phyloP scores from a whole-genome alignment of 2,329 filamentous ascomycete species.

The Chaetothyriales sp. region DNA sequence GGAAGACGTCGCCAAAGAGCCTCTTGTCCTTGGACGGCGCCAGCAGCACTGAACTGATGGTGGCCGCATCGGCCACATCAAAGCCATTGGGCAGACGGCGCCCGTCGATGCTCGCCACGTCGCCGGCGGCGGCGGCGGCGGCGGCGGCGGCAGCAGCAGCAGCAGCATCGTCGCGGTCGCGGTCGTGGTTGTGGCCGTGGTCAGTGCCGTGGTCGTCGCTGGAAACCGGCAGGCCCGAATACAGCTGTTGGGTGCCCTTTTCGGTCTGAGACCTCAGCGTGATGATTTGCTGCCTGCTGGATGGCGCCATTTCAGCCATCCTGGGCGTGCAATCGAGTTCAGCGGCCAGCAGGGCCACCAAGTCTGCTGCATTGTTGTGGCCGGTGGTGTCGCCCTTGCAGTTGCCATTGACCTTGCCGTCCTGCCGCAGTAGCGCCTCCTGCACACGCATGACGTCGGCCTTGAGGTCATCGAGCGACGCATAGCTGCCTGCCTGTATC shows the following conservation, averaged over 20 bases:
- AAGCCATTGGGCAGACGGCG: constrained; percentile 61
- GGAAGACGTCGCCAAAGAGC: constrained; percentile 34
- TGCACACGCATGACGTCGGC: constrained; percentile 23
- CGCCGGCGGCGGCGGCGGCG: not conserved
- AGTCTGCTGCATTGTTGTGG: not conserved
- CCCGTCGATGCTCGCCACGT: constrained; percentile 2
- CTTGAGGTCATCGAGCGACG: constrained; percentile 29
- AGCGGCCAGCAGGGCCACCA: not conserved
- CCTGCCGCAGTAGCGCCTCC: constrained; percentile 3
- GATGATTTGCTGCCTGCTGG: constrained; percentile 7
- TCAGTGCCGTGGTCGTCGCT: constrained; percentile 4
- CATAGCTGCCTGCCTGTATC: constrained; percentile 27
- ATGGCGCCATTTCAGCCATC: not conserved
- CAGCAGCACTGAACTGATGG: constrained; percentile 16
- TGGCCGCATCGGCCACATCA: constrained; percentile 42
- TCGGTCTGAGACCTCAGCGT: constrained; percentile 15
- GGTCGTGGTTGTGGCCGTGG: too few species aligned
- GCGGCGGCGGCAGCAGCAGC: too few species aligned
- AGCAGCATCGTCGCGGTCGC: too few species aligned
- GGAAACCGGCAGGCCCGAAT: constrained; percentile 62
- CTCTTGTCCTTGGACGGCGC: constrained; percentile 22
- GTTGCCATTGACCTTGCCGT: constrained; percentile 1
- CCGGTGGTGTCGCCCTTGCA: constrained; percentile 1
- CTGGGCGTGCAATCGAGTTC: not conserved
- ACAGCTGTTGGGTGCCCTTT: constrained; percentile 57